Conservation (phyloP, 108 stramenopile genomes). For the Nitzschia sp. region DNA sequence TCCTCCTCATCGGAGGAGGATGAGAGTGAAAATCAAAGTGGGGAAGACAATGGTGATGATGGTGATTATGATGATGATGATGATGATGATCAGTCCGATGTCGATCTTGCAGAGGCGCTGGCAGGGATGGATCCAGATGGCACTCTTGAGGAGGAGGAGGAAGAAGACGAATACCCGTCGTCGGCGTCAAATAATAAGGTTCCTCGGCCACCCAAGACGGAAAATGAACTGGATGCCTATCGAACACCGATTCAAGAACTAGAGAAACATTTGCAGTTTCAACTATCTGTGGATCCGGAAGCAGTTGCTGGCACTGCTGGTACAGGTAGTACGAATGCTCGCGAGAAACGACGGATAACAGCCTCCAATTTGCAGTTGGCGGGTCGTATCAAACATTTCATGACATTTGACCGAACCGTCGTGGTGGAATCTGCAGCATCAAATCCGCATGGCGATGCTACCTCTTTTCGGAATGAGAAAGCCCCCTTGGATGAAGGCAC, state of each 20-base stretch:
- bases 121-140: constrained; percentile 32
- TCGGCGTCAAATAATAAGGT: neutral
- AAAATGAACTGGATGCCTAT: constrained; percentile 77
- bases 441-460: constrained; percentile 9
- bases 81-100: constrained; percentile 16
- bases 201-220: constrained; percentile 45
- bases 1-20: constrained; percentile 11
- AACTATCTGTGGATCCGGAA: constrained; percentile 26
- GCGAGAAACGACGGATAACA: constrained; percentile 3
- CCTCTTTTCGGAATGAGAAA: constrained; percentile 9
- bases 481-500: constrained; percentile 70
- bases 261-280: constrained; percentile 47
- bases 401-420: constrained; percentile 64
- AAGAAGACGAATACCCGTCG: constrained; percentile 4
- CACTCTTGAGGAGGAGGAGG: constrained; percentile 9
- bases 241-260: constrained; percentile 51
- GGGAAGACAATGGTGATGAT: neutral
- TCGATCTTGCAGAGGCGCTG: constrained; percentile 22
- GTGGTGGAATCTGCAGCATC: constrained; percentile 51
- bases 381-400: constrained; percentile 62
- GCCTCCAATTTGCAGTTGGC: constrained; percentile 40
- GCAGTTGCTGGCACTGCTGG: neutral
- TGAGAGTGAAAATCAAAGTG: constrained; percentile 12
- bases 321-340: neutral
- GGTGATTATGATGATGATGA: constrained; percentile 13